Conservation (phyloP, 805 yeast genomes). For the Nakazawaea molendinolei region DNA sequence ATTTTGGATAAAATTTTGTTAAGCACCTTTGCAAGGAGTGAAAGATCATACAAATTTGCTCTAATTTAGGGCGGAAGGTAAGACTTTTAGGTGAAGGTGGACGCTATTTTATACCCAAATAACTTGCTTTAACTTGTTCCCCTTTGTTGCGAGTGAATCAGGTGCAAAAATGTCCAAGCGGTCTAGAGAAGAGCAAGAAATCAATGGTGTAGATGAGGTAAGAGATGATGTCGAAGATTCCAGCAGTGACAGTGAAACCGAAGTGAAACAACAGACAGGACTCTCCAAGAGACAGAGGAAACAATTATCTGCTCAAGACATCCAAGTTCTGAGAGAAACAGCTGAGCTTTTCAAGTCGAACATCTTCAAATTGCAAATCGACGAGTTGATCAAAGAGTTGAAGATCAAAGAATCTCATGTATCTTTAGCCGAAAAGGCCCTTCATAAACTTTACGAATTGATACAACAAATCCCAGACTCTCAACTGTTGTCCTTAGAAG, state of each 20-base stretch:
- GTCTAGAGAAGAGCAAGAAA: neutral
- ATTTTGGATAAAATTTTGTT: too few species aligned
- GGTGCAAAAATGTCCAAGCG: too few species aligned
- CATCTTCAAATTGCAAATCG: conserved; percentile 91
- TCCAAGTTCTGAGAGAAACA: conserved; percentile 88
- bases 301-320: conserved; percentile 61
- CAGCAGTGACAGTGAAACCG: conserved; percentile 4
- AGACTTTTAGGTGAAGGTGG: too few species aligned
- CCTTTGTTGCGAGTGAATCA: too few species aligned
- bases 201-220: neutral
- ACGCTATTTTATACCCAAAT: too few species aligned
- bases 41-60: too few species aligned
- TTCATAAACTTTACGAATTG: conserved; percentile 65
- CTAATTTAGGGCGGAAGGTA: too few species aligned
- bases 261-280: conserved; percentile 1
- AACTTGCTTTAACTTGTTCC: too few species aligned
- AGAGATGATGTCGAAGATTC: neutral
- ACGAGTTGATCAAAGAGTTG: conserved; percentile 79
- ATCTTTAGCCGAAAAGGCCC: conserved; percentile 59
- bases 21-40: too few species aligned
- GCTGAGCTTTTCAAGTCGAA: conserved; percentile 92
- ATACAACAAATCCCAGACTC: conserved; percentile 60
- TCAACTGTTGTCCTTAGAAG: conserved; percentile 42
- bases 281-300: conserved; percentile 14
- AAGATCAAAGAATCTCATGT: conserved; percentile 65